Evolutionary conservation across 208 protist genomes (phyloP).

Genomic region (Zelonia costaricensis): DNA sequence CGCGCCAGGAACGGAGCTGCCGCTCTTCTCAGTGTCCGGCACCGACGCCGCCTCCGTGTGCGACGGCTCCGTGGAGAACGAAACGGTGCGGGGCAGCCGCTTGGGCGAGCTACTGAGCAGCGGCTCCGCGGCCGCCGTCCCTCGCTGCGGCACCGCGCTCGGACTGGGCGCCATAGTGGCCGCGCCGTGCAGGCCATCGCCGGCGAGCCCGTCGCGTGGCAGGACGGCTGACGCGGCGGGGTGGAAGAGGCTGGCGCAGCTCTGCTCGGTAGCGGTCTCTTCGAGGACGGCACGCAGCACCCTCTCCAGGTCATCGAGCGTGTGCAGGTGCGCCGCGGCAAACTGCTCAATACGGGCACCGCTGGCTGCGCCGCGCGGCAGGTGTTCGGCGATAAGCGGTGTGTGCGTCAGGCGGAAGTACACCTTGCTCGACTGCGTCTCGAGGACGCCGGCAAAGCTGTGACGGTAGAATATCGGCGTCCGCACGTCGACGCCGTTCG

Average conservation of each 20-base stretch:
- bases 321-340: slow-evolving; percentile 22
- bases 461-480: slow-evolving; percentile 46
- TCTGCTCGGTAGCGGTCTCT: neutral
- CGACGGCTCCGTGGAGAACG: no score
- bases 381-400: slow-evolving; percentile 29
- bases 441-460: slow-evolving; percentile 48
- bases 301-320: slow-evolving; percentile 35
- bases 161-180: no score
- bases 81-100: no score
- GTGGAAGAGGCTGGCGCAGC: neutral
- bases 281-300: slow-evolving; percentile 24
- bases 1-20: no score
- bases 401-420: slow-evolving; percentile 53
- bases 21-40: no score
- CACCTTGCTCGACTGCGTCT: slow-evolving; percentile 33
- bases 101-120: no score
- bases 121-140: no score
- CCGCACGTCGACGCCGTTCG: slow-evolving; percentile 31
- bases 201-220: no score
- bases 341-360: slow-evolving; percentile 40
- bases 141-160: no score
- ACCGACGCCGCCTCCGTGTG: no score
- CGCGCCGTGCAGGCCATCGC: no score
- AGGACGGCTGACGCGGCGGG: neutral
- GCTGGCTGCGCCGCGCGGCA: slow-evolving; percentile 25